Conservation (phyloP, 1,284 basidiomycete genomes). For the Cystobasidium pallidum region DNA sequence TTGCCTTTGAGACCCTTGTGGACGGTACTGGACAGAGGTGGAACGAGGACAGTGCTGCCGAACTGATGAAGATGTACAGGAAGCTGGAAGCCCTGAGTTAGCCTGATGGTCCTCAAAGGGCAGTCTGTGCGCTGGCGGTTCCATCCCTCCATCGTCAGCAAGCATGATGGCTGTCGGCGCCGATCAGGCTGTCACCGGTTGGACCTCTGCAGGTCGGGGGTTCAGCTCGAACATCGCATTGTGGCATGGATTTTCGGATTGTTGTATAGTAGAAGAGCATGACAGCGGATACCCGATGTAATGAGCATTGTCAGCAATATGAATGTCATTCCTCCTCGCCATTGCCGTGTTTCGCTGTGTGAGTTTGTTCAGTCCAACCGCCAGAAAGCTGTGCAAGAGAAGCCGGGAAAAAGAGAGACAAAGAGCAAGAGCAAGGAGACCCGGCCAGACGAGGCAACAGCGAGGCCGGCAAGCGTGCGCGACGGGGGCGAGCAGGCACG, state of each 20-base stretch:
- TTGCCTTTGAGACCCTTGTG: not conserved
- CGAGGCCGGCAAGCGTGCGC: not conserved
- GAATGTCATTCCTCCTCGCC: not conserved
- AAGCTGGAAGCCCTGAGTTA: not conserved
- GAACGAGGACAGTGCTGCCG: not conserved
- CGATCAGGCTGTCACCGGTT: not conserved
- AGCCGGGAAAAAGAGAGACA: not conserved
- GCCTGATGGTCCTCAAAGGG: not conserved
- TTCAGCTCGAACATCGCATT: not conserved
- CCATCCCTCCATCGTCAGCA: too few species aligned
- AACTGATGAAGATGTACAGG: not conserved
- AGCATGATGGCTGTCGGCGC: not conserved
- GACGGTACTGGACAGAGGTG: constrained; percentile 5
- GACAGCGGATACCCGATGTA: not conserved
- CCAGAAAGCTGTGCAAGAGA: not conserved
- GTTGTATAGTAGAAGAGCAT: constrained; percentile 3
- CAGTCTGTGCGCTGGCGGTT: too few species aligned
- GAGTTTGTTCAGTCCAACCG: constrained; percentile 15
- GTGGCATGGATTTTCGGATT: not conserved
- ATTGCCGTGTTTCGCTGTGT: not conserved
- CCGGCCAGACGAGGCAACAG: not conserved
- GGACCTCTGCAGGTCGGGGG: not conserved
- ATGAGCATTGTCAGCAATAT: constrained; percentile 12
- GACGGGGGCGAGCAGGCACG: not conserved
- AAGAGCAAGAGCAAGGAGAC: not conserved